Conservation (phyloP, 495 filamentous ascomycete species). For the Melanomma pulvis-pyrius region DNA sequence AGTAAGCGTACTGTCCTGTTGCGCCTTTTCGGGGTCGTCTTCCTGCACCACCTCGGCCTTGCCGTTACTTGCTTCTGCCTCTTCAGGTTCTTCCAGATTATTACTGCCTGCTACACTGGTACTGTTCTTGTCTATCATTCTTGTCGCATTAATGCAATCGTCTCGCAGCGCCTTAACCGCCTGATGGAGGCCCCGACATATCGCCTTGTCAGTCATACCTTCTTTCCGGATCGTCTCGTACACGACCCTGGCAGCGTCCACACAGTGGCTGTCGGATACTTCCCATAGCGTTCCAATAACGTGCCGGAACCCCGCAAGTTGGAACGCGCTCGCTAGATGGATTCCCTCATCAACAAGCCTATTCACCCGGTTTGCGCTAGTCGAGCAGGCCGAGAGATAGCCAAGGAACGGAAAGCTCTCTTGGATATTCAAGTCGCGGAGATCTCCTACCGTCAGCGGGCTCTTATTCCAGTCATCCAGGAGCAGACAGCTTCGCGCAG, state of each 20-base stretch:
- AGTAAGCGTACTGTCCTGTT: no score
- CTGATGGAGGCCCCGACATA: not conserved
- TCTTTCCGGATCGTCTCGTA: not conserved
- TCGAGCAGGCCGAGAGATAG: slow-evolving; percentile 42
- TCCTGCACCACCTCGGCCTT: no score
- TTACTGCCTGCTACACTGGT: no score
- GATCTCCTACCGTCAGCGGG: not conserved
- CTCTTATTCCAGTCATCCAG: slow-evolving; percentile 11
- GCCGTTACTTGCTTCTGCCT: no score
- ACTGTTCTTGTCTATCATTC: no score
- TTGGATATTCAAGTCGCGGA: slow-evolving; percentile 11
- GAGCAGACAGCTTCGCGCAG: slow-evolving; percentile 37
- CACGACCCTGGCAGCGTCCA: slow-evolving; percentile 12
- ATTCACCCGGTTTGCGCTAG: slow-evolving; percentile 17
- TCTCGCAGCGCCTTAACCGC: not conserved
- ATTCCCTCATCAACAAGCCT: slow-evolving; percentile 43
- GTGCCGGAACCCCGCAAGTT: slow-evolving; percentile 45
- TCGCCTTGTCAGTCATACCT: not conserved
- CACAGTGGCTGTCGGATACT: slow-evolving; percentile 20
- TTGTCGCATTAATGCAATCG: no score
- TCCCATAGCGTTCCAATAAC: slow-evolving; percentile 40
- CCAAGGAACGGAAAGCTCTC: slow-evolving; percentile 26
- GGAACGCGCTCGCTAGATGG: slow-evolving; percentile 44
- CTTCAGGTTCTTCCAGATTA: no score
- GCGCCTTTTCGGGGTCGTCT: no score